These are phyloP conservation scores for Chlorella sp. DNA, from an alignment of 139 green algal genomes.

Conservation along the genomic window DNA sequence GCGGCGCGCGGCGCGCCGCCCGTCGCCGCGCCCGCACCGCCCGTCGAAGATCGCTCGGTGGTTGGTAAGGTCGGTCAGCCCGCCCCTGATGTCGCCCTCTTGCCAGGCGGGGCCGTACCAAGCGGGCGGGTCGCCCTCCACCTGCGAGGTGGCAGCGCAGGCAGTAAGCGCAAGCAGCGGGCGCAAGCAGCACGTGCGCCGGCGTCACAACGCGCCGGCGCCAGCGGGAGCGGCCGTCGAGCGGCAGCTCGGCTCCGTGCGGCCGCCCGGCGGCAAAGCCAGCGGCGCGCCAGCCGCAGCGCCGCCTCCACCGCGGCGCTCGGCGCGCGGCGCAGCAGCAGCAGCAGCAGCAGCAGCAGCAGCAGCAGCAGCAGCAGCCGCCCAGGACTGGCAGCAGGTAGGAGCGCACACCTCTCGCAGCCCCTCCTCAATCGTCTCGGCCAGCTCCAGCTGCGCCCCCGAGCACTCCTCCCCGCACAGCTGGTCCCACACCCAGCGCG, in stretches of 20 bases:
- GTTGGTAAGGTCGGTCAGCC: neutral
- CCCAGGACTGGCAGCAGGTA: too few relatives aligned
- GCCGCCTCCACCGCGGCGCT: too few relatives aligned
- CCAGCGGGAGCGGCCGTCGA: too few relatives aligned
- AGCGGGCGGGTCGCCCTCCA: conserved; percentile 47
- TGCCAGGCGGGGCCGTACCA: conserved; percentile 33
- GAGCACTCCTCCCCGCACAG: conserved; percentile 22
- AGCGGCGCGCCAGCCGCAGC: too few relatives aligned
- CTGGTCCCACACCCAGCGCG: conserved; percentile 38
- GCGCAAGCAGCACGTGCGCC: too few relatives aligned
- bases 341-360: too few relatives aligned
- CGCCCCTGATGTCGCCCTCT: conserved; percentile 13
- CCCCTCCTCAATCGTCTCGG: conserved; percentile 57
- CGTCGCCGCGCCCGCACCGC: neutral
- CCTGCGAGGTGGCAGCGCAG: conserved; percentile 25
- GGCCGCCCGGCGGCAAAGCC: too few relatives aligned
- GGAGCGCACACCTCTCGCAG: conserved; percentile 53
- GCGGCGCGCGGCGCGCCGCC: neutral
- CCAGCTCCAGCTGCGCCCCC: neutral
- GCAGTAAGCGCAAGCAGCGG: too few relatives aligned
- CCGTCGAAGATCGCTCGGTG: conserved; percentile 15
- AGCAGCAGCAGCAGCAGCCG: too few relatives aligned
- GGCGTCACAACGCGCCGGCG: too few relatives aligned
- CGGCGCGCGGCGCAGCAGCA: too few relatives aligned
- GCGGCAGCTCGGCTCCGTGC: too few relatives aligned